Conservation (phyloP, 2,329 filamentous ascomycete genomes). For the Botrytis porri region DNA sequence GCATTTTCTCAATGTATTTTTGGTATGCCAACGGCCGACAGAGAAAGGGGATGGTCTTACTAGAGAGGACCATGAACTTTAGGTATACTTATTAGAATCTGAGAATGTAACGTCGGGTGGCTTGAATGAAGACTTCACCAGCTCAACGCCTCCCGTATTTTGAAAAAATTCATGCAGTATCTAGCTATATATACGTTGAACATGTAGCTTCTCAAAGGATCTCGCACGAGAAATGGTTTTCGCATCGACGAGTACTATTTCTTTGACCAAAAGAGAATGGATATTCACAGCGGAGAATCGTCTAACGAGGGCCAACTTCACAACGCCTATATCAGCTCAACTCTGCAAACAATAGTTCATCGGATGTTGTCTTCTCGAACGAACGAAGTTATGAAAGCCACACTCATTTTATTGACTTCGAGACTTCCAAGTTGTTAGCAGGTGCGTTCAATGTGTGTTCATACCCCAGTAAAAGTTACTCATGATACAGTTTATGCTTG, state of each 20-base stretch:
- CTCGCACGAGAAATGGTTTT: background rate
- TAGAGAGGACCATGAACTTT: conserved; percentile 44
- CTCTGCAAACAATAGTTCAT: background rate
- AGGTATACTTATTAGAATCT: conserved; percentile 34
- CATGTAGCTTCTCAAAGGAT: background rate
- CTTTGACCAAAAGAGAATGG: background rate
- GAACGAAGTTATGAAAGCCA: background rate
- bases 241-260: background rate
- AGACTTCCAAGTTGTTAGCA: background rate
- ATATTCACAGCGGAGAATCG: background rate
- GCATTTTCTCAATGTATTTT: conserved; percentile 52
- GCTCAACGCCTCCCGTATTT: background rate
- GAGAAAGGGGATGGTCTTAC: conserved; percentile 44
- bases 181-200: background rate
- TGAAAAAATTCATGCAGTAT: background rate
- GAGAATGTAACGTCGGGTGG: background rate
- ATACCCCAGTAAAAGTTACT: background rate
- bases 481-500: conserved; percentile 17
- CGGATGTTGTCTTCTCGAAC: background rate
- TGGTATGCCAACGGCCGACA: conserved; percentile 50
- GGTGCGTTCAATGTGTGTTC: background rate
- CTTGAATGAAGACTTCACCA: background rate
- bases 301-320: background rate
- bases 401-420: background rate
- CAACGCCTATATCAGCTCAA: background rate